Percentiles rank a stretch among this genome's conserved stretches.
Evolutionary conservation across 371 early-diverging fungal species (phyloP).

Genomic region (Rhizoclosmatium hyalinum): DNA sequence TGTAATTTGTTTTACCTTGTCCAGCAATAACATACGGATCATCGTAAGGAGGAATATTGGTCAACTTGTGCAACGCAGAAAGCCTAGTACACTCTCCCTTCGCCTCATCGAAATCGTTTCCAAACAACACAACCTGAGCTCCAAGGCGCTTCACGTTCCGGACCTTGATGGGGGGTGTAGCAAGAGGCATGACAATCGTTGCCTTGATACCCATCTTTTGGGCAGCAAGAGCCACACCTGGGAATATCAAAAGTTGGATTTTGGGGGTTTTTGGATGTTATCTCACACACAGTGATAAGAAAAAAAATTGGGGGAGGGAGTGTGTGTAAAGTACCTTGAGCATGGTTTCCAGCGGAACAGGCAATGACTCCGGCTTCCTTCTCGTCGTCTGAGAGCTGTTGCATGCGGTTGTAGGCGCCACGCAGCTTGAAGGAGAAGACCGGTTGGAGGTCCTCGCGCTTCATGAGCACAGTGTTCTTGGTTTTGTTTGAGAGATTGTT

Average conservation of each 20-base stretch:
- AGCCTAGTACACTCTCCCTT: constrained; percentile 83
- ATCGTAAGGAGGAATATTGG: constrained; percentile 95
- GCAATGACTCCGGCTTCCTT: constrained; percentile 87
- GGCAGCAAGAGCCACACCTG: constrained; percentile 82
- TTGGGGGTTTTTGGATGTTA: neutral
- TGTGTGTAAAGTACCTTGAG: constrained; percentile 73
- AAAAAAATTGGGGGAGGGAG: constrained; percentile 5
- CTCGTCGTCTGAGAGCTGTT: constrained; percentile 79
- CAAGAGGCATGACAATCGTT: constrained; percentile 94
- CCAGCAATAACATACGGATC: constrained; percentile 98
- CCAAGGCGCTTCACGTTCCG: constrained; percentile 91
- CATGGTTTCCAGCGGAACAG: constrained; percentile 97
- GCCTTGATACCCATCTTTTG: constrained; percentile 88
- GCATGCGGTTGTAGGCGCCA: constrained; percentile 94
- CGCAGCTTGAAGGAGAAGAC: constrained; percentile 97
- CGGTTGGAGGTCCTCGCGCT: constrained; percentile 94
- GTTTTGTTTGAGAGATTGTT: constrained; percentile 77
- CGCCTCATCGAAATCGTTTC: constrained; percentile 93
- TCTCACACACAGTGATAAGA: constrained; percentile 12
- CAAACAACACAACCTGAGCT: constrained; percentile 84
- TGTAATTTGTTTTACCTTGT: constrained; percentile 63
- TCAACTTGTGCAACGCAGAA: constrained; percentile 69
- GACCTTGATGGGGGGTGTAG: constrained; percentile 81
- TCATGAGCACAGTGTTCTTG: constrained; percentile 75
- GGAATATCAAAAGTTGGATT: neutral